phyloP scores from a whole-genome alignment of 768 basidiomycete genomes.

The Boletus insuetus region DNA sequence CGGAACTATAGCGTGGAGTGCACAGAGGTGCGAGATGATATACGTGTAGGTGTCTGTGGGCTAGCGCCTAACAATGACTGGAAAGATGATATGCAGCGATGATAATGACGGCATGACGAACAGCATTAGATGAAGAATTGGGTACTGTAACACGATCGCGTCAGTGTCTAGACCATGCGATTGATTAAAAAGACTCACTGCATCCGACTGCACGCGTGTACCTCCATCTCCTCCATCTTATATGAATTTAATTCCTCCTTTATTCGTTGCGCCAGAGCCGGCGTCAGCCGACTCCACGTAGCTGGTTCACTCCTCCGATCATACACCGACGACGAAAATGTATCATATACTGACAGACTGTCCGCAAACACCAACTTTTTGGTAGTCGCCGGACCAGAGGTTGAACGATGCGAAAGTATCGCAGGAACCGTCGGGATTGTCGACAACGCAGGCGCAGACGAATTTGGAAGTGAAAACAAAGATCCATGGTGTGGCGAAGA shows the following conservation, averaged over 20 bases:
- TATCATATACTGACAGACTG: conserved; percentile 93
- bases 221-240: conserved; percentile 99
- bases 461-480: conserved; percentile 81
- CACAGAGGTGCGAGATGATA: conserved; percentile 16
- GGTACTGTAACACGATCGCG: conserved; percentile 48
- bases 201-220: conserved; percentile 88
- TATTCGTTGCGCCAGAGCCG: conserved; percentile 91
- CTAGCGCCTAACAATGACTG: conserved; percentile 27
- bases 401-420: conserved; percentile 66
- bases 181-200: conserved; percentile 55
- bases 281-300: conserved; percentile 95
- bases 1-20: conserved; percentile 19
- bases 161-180: not conserved
- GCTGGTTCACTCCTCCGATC: conserved; percentile 95
- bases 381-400: conserved; percentile 68
- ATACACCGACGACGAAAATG: conserved; percentile 89
- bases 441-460: conserved; percentile 85
- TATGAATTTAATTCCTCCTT: conserved; percentile 98
- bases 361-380: conserved; percentile 87
- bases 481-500: conserved; percentile 36
- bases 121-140: conserved; percentile 79
- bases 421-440: conserved; percentile 46
- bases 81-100: conserved; percentile 28
- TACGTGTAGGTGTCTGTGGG: conserved; percentile 28
- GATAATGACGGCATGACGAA: conserved; percentile 20